Evolutionary conservation across 352 stramenopile genomes (phyloP).

Genomic region (Peronospora farinosa): DNA sequence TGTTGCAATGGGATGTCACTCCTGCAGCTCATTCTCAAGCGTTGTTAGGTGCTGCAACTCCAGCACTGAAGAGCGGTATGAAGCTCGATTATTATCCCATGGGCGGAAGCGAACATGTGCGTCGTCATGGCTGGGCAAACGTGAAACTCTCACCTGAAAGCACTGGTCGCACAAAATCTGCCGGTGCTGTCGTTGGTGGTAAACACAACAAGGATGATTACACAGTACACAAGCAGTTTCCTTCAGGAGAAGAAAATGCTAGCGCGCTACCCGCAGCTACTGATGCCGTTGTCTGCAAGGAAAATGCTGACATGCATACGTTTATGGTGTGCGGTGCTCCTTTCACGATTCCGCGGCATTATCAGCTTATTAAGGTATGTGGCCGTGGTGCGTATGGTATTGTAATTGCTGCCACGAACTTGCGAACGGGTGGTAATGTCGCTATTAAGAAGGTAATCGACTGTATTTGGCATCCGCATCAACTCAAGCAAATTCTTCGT

Average conservation of each 20-base stretch:
- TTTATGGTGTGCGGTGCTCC: constrained; percentile 87
- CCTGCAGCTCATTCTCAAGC: constrained; percentile 24
- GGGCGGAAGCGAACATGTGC: constrained; percentile 26
- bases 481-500: constrained; percentile 87
- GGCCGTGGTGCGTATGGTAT: constrained; percentile 85
- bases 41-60: constrained; percentile 36
- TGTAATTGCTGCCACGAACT: constrained; percentile 84
- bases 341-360: constrained; percentile 81
- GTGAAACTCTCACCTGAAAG: constrained; percentile 71
- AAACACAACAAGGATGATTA: constrained; percentile 24
- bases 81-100: constrained; percentile 37
- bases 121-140: constrained; percentile 71
- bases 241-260: constrained; percentile 19
- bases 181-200: constrained; percentile 37
- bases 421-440: constrained; percentile 72
- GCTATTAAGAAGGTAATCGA: constrained; percentile 90
- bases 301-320: constrained; percentile 84
- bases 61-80: constrained; percentile 27
- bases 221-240: constrained; percentile 38
- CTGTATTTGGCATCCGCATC: constrained; percentile 85
- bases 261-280: constrained; percentile 20
- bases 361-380: constrained; percentile 86
- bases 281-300: constrained; percentile 72
- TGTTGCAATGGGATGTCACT: constrained; percentile 68
- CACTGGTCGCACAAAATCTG: constrained; percentile 45